These are phyloP conservation scores for Globisporangium alternatum DNA, from an alignment of 352 stramenopile genomes.

Conservation along the genomic window DNA sequence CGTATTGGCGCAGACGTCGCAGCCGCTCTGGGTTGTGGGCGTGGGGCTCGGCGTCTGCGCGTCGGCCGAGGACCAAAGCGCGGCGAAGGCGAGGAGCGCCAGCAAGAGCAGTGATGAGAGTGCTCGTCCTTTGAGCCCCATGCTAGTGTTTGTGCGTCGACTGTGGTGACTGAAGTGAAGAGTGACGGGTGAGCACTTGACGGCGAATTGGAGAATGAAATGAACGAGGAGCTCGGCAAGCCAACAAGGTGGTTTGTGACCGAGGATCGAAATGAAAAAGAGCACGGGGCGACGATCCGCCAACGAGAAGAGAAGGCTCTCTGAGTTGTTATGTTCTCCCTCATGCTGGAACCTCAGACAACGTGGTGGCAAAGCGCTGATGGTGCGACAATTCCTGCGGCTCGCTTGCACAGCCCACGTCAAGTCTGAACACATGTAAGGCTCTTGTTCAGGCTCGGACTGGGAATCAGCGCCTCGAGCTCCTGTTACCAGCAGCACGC, in stretches of 20 bases:
- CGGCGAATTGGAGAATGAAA: conserved; percentile 8
- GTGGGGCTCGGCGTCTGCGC: conserved; percentile 8
- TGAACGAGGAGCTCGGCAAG: background rate
- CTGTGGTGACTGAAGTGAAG: background rate
- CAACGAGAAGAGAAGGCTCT: background rate
- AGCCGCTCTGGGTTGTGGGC: conserved; percentile 17
- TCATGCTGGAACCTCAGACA: background rate
- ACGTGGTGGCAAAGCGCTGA: background rate
- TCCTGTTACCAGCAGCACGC: background rate
- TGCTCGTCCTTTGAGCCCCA: conserved; percentile 9
- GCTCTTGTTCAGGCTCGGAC: background rate
- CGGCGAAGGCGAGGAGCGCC: conserved; percentile 12
- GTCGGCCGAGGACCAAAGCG: conserved; percentile 10
- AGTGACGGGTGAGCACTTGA: background rate
- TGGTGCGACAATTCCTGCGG: background rate
- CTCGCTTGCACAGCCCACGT: background rate
- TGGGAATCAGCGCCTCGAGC: background rate
- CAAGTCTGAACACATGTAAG: background rate
- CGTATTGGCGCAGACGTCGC: conserved; percentile 52
- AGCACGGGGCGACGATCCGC: background rate
- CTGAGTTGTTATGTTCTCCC: background rate
- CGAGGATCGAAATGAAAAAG: conserved; percentile 7
- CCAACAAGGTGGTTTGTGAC: background rate
- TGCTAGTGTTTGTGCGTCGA: background rate
- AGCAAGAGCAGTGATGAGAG: conserved; percentile 11